Conservation (phyloP, 1,284 basidiomycete species). For the Rhodotorula sp. region DNA sequence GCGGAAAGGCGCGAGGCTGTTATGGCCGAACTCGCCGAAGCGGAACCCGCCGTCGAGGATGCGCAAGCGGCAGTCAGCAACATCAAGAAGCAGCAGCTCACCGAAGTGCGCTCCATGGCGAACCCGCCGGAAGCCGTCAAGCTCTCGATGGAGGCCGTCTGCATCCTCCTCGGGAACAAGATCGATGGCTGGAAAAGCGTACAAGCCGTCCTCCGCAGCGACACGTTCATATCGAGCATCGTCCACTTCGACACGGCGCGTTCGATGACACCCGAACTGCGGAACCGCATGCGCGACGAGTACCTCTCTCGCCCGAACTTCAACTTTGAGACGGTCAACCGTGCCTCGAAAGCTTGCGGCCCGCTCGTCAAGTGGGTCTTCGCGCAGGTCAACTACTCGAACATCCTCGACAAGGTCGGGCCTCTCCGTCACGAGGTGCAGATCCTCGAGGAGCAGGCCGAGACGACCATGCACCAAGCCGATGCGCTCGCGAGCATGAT, state of each 20-base stretch:
- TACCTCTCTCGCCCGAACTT: conserved; percentile 87
- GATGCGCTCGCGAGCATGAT: conserved; percentile 87
- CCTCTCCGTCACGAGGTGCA: conserved; percentile 94
- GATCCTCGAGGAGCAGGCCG: conserved; percentile 85
- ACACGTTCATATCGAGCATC: conserved; percentile 95
- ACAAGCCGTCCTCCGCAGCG: conserved; percentile 91
- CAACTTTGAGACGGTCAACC: conserved; percentile 94
- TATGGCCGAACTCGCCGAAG: conserved; percentile 92
- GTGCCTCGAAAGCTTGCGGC: conserved; percentile 94
- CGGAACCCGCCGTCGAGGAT: conserved; percentile 94
- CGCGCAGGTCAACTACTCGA: conserved; percentile 95
- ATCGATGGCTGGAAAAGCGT: conserved; percentile 97
- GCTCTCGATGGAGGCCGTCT: conserved; percentile 97
- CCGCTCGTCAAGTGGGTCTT: conserved; percentile 98
- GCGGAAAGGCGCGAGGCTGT: conserved; percentile 83
- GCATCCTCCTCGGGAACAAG: conserved; percentile 94
- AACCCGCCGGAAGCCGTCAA: conserved; percentile 98
- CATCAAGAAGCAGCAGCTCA: conserved; percentile 94
- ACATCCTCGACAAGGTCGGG: conserved; percentile 96
- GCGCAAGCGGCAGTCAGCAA: conserved; percentile 93
- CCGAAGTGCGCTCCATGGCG: conserved; percentile 97
- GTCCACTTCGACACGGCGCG: conserved; percentile 93
- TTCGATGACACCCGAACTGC: conserved; percentile 83
- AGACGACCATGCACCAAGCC: conserved; percentile 89
- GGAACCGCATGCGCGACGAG: conserved; percentile 90